A percentile compares a stretch with the other conserved stretches of the same genome.
Conservation (phyloP, 73 alveolate species). For the Paramecium caudatum region DNA sequence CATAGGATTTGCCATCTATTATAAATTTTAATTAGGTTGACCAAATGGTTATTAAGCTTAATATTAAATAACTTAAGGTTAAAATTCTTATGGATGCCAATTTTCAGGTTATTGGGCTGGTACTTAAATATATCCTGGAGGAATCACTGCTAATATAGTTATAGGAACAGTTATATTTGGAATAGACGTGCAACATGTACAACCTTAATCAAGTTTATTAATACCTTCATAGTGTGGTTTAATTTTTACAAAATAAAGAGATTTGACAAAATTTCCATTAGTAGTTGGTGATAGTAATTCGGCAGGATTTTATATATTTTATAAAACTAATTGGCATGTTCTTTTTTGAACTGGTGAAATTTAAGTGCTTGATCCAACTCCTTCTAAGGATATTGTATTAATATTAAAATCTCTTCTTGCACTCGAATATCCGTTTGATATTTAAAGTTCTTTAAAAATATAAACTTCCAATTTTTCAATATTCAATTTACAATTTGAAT, state of each 20-base stretch:
- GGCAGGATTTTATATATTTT: neutral
- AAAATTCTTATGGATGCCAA: neutral
- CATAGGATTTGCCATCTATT: conserved; percentile 14
- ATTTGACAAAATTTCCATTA: conserved; percentile 22
- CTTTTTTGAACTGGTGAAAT: neutral
- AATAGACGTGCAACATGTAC: neutral
- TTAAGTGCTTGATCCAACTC: neutral
- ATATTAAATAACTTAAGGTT: neutral
- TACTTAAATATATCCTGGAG: neutral
- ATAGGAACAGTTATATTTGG: neutral
- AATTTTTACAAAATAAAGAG: conserved; percentile 14
- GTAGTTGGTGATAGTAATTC: neutral
- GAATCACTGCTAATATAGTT: conserved; percentile 20
- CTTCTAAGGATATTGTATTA: neutral
- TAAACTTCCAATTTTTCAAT: neutral
- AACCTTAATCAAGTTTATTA: neutral
- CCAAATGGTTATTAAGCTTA: neutral
- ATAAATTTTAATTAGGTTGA: neutral
- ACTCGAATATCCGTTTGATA: too few relatives aligned
- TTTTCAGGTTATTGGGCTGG: neutral
- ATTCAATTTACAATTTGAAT: conserved; percentile 14
- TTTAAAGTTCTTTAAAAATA: neutral
- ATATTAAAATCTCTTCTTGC: too few relatives aligned
- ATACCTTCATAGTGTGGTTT: conserved; percentile 2
- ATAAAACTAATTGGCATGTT: neutral